These are phyloP conservation scores for Castanea sativa DNA, from an alignment of 306 rosid species.

Conservation along the genomic window DNA sequence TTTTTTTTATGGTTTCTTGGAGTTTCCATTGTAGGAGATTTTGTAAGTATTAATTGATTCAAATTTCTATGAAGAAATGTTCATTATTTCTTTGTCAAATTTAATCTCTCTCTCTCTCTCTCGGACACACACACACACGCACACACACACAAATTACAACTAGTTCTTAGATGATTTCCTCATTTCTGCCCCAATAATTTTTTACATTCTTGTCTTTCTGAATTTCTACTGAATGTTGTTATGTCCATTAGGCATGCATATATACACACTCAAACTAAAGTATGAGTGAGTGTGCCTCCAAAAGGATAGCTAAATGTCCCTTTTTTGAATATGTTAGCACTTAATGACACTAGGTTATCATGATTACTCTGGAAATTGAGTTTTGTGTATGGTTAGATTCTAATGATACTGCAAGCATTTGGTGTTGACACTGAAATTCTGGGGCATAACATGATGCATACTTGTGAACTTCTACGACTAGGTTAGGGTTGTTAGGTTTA, in stretches of 20 bases:
- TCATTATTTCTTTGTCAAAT: conserved; percentile 6
- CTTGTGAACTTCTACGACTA: background rate
- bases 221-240: background rate
- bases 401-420: background rate
- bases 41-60: background rate
- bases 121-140: background rate
- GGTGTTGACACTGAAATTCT: background rate
- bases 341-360: background rate
- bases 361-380: background rate
- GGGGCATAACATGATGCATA: background rate
- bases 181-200: background rate
- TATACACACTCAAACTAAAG: background rate
- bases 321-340: background rate
- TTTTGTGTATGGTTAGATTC: background rate
- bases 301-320: background rate
- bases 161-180: background rate
- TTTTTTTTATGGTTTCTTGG: conserved; percentile 3
- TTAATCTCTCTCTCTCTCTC: background rate
- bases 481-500: background rate
- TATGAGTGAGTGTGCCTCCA: background rate
- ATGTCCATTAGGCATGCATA: background rate
- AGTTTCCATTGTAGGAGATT: conserved; percentile 8
- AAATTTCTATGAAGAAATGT: background rate
- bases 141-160: background rate
- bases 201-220: background rate